Percentiles rank a stretch among this genome's conserved stretches.
These are phyloP conservation scores for Moricandia arvensis DNA, from an alignment of 345 rosid genomes.

Conservation along the genomic window DNA sequence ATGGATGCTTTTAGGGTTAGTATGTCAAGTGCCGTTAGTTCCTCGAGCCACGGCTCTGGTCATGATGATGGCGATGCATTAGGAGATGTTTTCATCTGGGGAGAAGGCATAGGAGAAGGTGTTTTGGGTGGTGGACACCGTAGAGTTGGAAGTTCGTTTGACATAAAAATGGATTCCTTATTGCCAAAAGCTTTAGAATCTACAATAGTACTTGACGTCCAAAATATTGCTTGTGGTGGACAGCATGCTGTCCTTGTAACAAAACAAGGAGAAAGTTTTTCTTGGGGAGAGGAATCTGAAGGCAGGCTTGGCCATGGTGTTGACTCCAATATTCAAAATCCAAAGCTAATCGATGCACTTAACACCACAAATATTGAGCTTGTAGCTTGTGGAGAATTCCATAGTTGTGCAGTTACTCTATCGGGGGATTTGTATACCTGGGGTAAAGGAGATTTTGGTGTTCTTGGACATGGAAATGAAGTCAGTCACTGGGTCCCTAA, in stretches of 20 bases:
- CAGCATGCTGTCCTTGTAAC: slow-evolving; percentile 54
- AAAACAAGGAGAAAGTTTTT: slow-evolving; percentile 53
- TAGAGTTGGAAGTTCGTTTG: slow-evolving; percentile 35
- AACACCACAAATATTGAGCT: slow-evolving; percentile 48
- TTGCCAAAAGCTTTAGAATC: slow-evolving; percentile 56
- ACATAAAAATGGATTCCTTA: slow-evolving; percentile 42
- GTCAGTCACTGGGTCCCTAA: slow-evolving; percentile 62
- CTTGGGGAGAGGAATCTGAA: slow-evolving; percentile 62
- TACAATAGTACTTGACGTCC: slow-evolving; percentile 46
- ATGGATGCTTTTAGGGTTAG: slow-evolving; percentile 95
- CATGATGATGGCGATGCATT: slow-evolving; percentile 51
- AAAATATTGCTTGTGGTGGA: slow-evolving; percentile 53
- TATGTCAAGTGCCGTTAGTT: slow-evolving; percentile 78
- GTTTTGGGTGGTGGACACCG: slow-evolving; percentile 40
- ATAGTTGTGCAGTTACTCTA: slow-evolving; percentile 65
- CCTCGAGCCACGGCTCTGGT: slow-evolving; percentile 52
- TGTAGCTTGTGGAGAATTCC: slow-evolving; percentile 73
- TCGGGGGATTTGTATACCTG: slow-evolving; percentile 69
- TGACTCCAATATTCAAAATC: slow-evolving; percentile 57
- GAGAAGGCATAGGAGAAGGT: slow-evolving; percentile 50
- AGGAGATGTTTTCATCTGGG: slow-evolving; percentile 58
- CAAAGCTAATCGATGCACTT: slow-evolving; percentile 56
- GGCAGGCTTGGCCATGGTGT: slow-evolving; percentile 77
- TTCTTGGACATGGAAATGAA: slow-evolving; percentile 59
- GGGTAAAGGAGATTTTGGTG: slow-evolving; percentile 67